phyloP scores from a whole-genome alignment of 495 filamentous ascomycete genomes.

The Aspergillus ostianus region DNA sequence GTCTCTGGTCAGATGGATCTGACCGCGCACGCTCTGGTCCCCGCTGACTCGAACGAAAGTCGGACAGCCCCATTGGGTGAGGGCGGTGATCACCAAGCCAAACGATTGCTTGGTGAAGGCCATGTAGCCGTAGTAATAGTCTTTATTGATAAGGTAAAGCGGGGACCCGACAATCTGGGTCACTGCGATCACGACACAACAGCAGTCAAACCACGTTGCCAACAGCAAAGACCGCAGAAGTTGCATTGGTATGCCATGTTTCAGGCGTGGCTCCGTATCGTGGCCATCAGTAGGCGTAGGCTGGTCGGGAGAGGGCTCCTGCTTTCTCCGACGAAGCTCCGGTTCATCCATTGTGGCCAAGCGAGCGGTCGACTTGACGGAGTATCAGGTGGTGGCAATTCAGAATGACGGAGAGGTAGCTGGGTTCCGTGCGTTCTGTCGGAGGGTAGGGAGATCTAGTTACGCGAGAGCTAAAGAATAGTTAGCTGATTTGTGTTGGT shows the following conservation, averaged over 20 bases:
- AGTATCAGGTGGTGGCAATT: background rate
- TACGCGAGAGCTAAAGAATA: background rate
- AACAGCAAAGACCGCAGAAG: constrained; percentile 62
- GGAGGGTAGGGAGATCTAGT: background rate
- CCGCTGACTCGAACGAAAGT: constrained; percentile 60
- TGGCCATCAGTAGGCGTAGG: constrained; percentile 13
- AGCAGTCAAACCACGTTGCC: constrained; percentile 61
- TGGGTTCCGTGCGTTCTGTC: too few relatives aligned
- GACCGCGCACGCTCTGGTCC: constrained; percentile 57
- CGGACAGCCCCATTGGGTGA: constrained; percentile 63
- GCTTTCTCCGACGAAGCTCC: constrained; percentile 45
- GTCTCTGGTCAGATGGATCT: constrained; percentile 53
- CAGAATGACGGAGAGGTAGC: too few relatives aligned
- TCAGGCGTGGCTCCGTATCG: constrained; percentile 49
- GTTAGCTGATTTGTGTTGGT: too few relatives aligned
- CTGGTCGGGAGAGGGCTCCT: constrained; percentile 12
- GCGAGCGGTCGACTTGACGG: background rate
- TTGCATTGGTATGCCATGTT: constrained; percentile 66
- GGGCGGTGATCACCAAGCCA: constrained; percentile 55
- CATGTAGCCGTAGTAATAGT: constrained; percentile 63
- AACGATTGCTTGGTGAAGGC: constrained; percentile 65
- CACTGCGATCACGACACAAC: constrained; percentile 49
- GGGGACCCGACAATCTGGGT: constrained; percentile 58
- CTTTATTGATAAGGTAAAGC: constrained; percentile 59
- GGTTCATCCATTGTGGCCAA: constrained; percentile 32